phyloP scores from a whole-genome alignment of 768 basidiomycete genomes.

The Rhizopogon rudus region DNA sequence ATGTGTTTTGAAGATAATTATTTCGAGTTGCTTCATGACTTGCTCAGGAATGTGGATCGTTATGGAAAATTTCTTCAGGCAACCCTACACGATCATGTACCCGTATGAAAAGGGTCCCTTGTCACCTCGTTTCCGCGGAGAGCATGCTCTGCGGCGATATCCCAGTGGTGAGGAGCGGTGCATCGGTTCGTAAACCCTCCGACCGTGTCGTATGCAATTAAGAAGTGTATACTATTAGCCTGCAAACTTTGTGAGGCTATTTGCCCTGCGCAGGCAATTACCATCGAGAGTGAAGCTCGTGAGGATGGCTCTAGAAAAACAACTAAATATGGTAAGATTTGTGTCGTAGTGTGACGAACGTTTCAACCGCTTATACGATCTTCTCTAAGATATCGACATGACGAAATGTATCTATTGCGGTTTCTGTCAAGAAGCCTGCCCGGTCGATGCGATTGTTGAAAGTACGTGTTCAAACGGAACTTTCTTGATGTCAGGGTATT shows the following conservation, averaged over 20 bases:
- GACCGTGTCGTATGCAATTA: conserved; percentile 3
- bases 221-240: conserved; percentile 41
- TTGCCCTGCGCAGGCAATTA: conserved; percentile 98
- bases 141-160: conserved; percentile 94
- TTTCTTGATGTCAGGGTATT: conserved; percentile 4
- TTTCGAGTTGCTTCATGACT: conserved; percentile 9
- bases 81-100: conserved; percentile 98
- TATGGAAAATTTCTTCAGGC: conserved; percentile 84
- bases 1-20: conserved; percentile 15
- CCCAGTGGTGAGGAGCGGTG: conserved; percentile 98
- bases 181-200: conserved; percentile 64
- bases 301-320: conserved; percentile 94
- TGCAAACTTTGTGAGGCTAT: conserved; percentile 99
- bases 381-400: conserved; percentile 88
- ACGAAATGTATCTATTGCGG: conserved; percentile 99
- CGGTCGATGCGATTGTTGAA: conserved; percentile 99
- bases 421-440: conserved; percentile 99
- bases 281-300: conserved; percentile 96
- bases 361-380: conserved; percentile 2
- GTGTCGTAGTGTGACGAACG: conserved; percentile 5
- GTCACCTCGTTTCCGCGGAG: conserved; percentile 96
- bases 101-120: conserved; percentile 98
- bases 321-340: conserved; percentile 83
- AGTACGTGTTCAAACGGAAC: conserved; percentile 49
- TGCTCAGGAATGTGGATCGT: conserved; percentile 95